Evolutionary conservation across 2,329 filamentous ascomycete genomes (phyloP), one percentile per base, ranked within the genome.

Genomic region (Chaetomium sp.): DNA sequence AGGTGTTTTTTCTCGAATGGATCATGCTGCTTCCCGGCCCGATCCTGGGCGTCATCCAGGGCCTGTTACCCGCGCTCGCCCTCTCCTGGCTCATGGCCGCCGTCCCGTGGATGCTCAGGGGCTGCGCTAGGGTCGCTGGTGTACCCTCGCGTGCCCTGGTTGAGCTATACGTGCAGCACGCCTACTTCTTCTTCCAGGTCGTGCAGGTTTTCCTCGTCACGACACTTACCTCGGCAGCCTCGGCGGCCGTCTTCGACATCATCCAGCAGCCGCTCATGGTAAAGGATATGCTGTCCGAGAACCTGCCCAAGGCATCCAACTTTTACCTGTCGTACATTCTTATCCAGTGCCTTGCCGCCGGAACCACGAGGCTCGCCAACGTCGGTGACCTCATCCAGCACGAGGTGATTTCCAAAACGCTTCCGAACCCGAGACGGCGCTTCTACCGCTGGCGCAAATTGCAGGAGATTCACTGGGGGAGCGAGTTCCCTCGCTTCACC

Each of bases 281-380:
- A 25, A 82, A 86, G 2, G 77, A 75, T 6, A 72, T 91, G 57
- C 81, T 92, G 1, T 87, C 89, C 0, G 70, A 82, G 16, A 85
- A 87, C 60, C 80, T 94, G 7, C 90, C 90, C 4, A 85, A 82
- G 55, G 88, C 89, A 0, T 90, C 89, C 60, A 93, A 91, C 75
- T 93, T 93, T 73, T 94, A 92, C 74, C 83, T 93, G 21, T 88
- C 87, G 0, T 97, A 96, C 78, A 93, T 97, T 70, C 87, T 96
- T 49, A 82, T 97, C 1, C 92, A 97, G 75, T 93, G 92, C 58
- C 80, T 96, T 57, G 89, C 87, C 0, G 86, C 93, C 69, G 89
- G 91, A n/a, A 84, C 90, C 0, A 84, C 87, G 60, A 86, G 89
- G 13, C 77, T 97, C 13, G 83, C 93, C 47, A 90, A 93, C 64